These are phyloP conservation scores for Flaveria brownii DNA, from an alignment of 129 eudicot species.

Conservation along the genomic window DNA sequence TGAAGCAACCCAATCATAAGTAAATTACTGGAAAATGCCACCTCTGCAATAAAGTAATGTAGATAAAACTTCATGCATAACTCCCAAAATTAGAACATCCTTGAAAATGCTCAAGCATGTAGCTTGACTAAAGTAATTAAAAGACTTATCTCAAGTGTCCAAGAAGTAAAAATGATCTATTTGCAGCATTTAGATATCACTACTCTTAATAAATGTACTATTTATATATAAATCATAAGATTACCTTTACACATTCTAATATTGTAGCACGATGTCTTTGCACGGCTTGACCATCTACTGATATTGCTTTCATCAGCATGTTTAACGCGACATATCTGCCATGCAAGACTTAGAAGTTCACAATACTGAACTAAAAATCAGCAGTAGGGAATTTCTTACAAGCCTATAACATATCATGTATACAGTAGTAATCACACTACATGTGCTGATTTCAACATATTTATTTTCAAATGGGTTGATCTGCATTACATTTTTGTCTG, in stretches of 20 bases:
- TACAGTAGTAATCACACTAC: not conserved
- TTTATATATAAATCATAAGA: not conserved
- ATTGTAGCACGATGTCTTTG: constrained; percentile 99
- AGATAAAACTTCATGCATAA: constrained; percentile 14
- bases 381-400: constrained; percentile 14
- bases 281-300: constrained; percentile 94
- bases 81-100: not conserved
- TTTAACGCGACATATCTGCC: constrained; percentile 96
- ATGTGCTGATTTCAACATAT: not conserved
- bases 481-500: not conserved
- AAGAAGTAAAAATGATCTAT: constrained; percentile 8
- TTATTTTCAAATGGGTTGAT: not conserved
- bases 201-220: constrained; percentile 6
- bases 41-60: not conserved
- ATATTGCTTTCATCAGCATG: constrained; percentile 92
- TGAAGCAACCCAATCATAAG: not conserved
- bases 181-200: not conserved
- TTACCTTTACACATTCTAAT: constrained; percentile 99
- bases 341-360: constrained; percentile 27
- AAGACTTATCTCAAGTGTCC: not conserved
- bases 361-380: constrained; percentile 27
- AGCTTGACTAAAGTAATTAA: not conserved
- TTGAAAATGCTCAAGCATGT: constrained; percentile 6
- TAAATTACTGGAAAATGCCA: not conserved
- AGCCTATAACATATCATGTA: constrained; percentile 12